phyloP scores from a whole-genome alignment of 768 basidiomycete species.

The Amanita pallidorosea region DNA sequence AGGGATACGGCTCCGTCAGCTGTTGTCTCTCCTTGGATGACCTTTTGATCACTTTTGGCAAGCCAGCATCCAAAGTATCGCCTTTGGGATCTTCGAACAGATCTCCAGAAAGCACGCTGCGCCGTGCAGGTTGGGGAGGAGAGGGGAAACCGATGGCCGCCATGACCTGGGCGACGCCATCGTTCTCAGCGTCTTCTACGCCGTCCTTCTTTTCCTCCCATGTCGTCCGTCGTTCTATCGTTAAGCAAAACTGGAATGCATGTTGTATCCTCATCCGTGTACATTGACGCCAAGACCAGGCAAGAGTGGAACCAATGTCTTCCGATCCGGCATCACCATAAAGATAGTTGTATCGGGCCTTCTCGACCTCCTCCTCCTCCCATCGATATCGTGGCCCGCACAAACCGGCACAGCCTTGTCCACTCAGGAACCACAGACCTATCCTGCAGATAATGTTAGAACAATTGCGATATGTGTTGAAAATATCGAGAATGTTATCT shows the following conservation, averaged over 20 bases:
- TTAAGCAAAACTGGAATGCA: slow-evolving; percentile 72
- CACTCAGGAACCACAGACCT: slow-evolving; percentile 72
- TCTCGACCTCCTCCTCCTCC: slow-evolving; percentile 73
- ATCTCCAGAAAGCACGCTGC: slow-evolving; percentile 51
- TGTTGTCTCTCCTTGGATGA: slow-evolving; percentile 35
- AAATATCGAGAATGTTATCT: slow-evolving; percentile 14
- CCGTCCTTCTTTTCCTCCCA: slow-evolving; percentile 25
- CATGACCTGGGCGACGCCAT: slow-evolving; percentile 48
- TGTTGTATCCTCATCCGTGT: slow-evolving; percentile 66
- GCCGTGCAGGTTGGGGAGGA: slow-evolving; percentile 40
- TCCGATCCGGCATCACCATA: slow-evolving; percentile 40
- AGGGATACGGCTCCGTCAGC: slow-evolving; percentile 60
- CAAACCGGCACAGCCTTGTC: slow-evolving; percentile 68
- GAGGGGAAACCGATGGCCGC: slow-evolving; percentile 45
- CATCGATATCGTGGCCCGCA: slow-evolving; percentile 77
- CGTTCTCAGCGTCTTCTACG: slow-evolving; percentile 11
- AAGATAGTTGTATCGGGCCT: slow-evolving; percentile 30
- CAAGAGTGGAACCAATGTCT: slow-evolving; percentile 31
- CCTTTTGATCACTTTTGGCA: slow-evolving; percentile 25
- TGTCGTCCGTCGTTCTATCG: slow-evolving; percentile 18
- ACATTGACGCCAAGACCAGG: slow-evolving; percentile 73
- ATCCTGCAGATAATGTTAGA: slow-evolving; percentile 31
- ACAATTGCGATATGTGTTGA: not conserved
- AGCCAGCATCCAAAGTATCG: slow-evolving; percentile 8
- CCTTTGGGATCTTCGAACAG: slow-evolving; percentile 47